phyloP scores from a whole-genome alignment of 352 stramenopile species.

The Globisporangium radiosum region DNA sequence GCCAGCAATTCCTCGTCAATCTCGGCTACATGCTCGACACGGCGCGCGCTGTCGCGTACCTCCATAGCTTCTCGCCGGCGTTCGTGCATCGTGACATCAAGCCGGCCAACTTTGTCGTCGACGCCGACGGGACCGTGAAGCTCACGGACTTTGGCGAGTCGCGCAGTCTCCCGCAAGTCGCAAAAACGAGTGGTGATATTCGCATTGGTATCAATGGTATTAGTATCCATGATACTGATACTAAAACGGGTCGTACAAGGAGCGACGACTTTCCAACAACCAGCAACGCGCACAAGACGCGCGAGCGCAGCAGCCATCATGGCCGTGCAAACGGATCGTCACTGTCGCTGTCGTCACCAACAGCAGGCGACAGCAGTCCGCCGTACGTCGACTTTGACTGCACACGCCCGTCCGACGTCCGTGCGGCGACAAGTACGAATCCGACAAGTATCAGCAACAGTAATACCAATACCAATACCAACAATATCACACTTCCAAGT shows the following conservation, averaged over 20 bases:
- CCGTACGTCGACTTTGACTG: not conserved
- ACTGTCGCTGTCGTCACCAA: not conserved
- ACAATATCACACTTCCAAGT: not conserved
- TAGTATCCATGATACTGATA: too few relatives aligned
- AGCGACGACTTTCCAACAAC: not conserved
- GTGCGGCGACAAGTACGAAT: not conserved
- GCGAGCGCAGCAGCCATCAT: not conserved
- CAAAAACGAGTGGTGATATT: too few relatives aligned
- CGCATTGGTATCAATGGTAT: too few relatives aligned
- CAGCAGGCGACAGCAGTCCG: too few relatives aligned
- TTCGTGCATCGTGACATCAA: constrained; percentile 54
- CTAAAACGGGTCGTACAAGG: too few relatives aligned
- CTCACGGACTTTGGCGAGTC: constrained; percentile 70
- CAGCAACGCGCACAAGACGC: not conserved
- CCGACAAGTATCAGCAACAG: not conserved
- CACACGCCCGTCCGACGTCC: not conserved
- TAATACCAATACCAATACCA: not conserved
- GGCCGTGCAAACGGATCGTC: too few relatives aligned
- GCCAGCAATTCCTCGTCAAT: constrained; percentile 27
- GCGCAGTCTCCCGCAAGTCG: constrained; percentile 26
- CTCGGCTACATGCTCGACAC: constrained; percentile 42
- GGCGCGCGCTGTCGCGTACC: constrained; percentile 31
- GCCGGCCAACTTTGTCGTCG: constrained; percentile 57
- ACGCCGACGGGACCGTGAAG: constrained; percentile 17
- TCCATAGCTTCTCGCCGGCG: constrained; percentile 43